Evolutionary conservation across 2,329 filamentous ascomycete genomes (phyloP).

Genomic region (Colletotrichum sp.): DNA sequence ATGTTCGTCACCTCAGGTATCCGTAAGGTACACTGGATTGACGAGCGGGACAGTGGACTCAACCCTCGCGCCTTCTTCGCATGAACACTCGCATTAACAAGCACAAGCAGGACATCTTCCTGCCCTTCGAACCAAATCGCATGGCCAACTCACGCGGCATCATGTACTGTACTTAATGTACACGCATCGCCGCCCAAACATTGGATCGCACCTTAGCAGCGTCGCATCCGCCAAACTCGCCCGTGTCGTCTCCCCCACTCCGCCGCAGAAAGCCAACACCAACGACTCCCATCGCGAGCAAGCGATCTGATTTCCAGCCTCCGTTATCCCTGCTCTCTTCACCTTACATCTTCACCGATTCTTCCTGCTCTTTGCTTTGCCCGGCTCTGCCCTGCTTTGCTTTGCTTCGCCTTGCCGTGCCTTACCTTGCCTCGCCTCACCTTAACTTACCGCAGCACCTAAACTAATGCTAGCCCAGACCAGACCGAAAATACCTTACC

Average conservation of each 20-base stretch:
- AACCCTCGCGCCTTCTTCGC: background rate
- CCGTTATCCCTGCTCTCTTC: background rate
- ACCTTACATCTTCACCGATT: conserved; percentile 6
- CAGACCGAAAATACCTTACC: background rate
- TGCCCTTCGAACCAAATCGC: background rate
- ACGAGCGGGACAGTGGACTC: background rate
- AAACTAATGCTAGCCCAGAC: background rate
- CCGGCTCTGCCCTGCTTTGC: background rate
- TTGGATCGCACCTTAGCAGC: background rate
- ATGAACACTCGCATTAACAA: background rate
- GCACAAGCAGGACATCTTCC: background rate
- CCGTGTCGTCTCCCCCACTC: background rate
- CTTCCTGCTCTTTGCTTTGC: background rate
- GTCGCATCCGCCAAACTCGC: background rate
- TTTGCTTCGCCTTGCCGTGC: background rate
- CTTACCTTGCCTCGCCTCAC: background rate
- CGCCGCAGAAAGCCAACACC: conserved; percentile 7
- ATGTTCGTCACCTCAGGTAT: background rate
- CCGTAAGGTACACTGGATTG: background rate
- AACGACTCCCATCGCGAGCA: background rate
- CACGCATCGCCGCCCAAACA: conserved; percentile 5
- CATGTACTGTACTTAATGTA: background rate
- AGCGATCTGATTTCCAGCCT: conserved; percentile 2
- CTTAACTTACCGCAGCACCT: background rate
- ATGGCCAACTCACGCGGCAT: background rate